Percentiles rank a stretch among this genome's conserved stretches.
These are phyloP conservation scores for Tremellales sp. DNA, from an alignment of 1,284 basidiomycete species.

Conservation along the genomic window DNA sequence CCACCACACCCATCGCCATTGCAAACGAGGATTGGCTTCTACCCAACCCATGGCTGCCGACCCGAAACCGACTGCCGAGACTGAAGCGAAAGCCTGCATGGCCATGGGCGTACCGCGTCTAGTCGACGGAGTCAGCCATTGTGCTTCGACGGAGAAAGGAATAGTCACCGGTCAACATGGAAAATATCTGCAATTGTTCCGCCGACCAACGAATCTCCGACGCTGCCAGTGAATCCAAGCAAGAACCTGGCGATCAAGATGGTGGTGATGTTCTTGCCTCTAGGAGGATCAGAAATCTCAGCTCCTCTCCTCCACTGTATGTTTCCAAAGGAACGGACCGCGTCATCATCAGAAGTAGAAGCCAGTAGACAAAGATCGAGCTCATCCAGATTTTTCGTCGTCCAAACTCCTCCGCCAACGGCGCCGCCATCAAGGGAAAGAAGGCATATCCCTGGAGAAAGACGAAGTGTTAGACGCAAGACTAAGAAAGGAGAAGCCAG, in stretches of 20 bases:
- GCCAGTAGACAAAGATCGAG: slow-evolving; percentile 56
- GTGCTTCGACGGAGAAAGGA: not conserved
- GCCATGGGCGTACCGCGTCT: slow-evolving; percentile 62
- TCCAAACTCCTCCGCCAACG: slow-evolving; percentile 74
- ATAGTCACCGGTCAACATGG: slow-evolving; percentile 56
- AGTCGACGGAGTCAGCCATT: not conserved
- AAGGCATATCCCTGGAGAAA: slow-evolving; percentile 61
- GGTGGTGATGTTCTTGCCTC: slow-evolving; percentile 64
- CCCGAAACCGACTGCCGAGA: slow-evolving; percentile 62
- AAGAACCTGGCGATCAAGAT: slow-evolving; percentile 66
- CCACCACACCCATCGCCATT: slow-evolving; percentile 82
- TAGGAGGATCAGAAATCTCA: slow-evolving; percentile 31
- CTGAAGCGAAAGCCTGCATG: slow-evolving; percentile 58
- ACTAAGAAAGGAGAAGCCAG: not conserved
- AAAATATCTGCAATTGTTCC: slow-evolving; percentile 72
- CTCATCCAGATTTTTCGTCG: slow-evolving; percentile 64
- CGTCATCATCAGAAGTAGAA: slow-evolving; percentile 61
- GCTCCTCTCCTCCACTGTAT: not conserved
- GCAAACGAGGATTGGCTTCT: slow-evolving; percentile 58
- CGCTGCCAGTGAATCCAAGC: slow-evolving; percentile 60
- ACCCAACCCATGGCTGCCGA: slow-evolving; percentile 67
- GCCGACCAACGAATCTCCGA: slow-evolving; percentile 70
- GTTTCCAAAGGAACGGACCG: slow-evolving; percentile 51
- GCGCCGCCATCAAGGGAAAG: slow-evolving; percentile 65
- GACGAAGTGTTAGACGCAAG: not conserved